Evolutionary conservation across 805 yeast species (phyloP).

Genomic region (Pachysolen tannophilus): DNA sequence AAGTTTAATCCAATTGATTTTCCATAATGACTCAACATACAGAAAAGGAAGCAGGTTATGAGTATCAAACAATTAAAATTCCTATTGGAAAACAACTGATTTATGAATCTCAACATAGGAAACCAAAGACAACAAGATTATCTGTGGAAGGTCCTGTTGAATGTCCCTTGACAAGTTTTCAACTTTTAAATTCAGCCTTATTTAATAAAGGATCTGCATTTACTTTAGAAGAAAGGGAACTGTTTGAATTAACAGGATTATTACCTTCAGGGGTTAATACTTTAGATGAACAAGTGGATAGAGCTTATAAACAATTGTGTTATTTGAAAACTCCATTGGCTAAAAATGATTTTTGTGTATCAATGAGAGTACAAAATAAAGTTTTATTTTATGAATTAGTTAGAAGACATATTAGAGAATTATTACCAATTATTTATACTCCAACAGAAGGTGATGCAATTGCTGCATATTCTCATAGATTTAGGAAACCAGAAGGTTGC

Average conservation of each 20-base stretch:
- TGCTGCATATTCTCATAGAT: conserved; percentile 84
- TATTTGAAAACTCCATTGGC: conserved; percentile 77
- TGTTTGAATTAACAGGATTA: conserved; percentile 72
- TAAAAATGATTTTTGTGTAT: conserved; percentile 88
- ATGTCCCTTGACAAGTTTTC: conserved; percentile 70
- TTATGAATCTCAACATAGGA: conserved; percentile 43
- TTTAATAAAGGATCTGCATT: conserved; percentile 97
- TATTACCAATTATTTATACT: conserved; percentile 77
- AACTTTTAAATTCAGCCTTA: conserved; percentile 77
- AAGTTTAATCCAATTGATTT: too few species aligned
- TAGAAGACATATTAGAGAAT: conserved; percentile 79
- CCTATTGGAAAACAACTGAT: conserved; percentile 44
- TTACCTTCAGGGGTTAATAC: conserved; percentile 80
- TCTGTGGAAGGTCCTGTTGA: conserved; percentile 76
- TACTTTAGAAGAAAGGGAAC: conserved; percentile 71
- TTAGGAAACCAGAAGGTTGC: conserved; percentile 94
- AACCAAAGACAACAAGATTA: conserved; percentile 52
- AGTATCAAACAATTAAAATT: conserved; percentile 32
- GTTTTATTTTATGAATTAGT: conserved; percentile 85
- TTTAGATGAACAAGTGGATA: conserved; percentile 82
- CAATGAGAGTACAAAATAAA: conserved; percentile 86
- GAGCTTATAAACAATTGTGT: conserved; percentile 83
- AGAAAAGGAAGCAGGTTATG: too few species aligned
- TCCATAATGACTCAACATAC: too few species aligned
- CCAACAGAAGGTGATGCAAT: conserved; percentile 96